Evolutionary conservation across 163 green algal species (phyloP), one percentile per base, ranked within the genome.

Genomic region (Scenedesmus sp.): DNA sequence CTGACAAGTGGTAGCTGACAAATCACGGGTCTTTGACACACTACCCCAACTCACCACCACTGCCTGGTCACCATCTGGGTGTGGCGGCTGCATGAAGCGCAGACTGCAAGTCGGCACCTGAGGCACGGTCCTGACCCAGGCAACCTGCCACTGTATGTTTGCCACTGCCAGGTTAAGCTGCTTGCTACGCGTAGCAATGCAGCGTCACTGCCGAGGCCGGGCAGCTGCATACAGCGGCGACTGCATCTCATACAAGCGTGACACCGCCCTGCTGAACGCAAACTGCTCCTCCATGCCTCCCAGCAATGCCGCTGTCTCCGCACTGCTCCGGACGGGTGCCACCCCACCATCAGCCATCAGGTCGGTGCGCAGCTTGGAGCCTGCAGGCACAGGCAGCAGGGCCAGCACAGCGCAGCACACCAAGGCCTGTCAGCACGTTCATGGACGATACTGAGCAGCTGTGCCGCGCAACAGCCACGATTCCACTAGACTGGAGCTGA

Each of bases 241-340:
- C 91, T 97, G 94, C 96, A 98, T 98, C 89, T 98, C 97, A 72
- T 96, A 92, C 53, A 98, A 89, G 24, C 97, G 89, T 15, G 93
- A 96, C 65, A 98, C 95, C 0, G 97, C 97, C 12, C 97, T 89
- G 12, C 81, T 86, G 90, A 99, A 99, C 0, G 97, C 97, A 93
- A 99, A 99, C 16, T 94, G 92, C 94, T 99, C 97, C 91, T 99
- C 97, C 49, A 91, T 83, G 6, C 97, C 97, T 0, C 96, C 97
- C 73, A 99, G 92, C 65, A 93, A 72, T 5, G 81, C 89, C 12
- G 94, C 79, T 1, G 94, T 87, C 33, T 91, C 91, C 35, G 61
- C 40, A 1, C 61, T 91, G 24, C 65, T 59, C 0, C 73, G 93
- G 18, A 99, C 88, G 13, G 97, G 93, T 1, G 96, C 95, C 24